Conservation (phyloP, 164 flowering plant species). For the Nymphaea colorata region DNA sequence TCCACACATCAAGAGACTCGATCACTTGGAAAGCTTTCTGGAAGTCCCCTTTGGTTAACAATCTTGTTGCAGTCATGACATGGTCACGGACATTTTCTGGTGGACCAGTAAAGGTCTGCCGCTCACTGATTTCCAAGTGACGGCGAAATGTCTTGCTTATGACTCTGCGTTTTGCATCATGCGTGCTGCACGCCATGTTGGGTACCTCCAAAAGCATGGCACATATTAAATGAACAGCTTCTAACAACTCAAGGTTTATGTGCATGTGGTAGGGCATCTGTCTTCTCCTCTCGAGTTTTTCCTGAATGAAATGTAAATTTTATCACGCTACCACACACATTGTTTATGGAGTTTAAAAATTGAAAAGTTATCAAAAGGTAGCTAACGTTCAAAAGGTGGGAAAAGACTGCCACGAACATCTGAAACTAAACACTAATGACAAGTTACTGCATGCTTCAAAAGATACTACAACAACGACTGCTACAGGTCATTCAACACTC, state of each 20-base stretch:
- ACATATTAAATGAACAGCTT: constrained; percentile 79
- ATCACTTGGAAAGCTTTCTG: constrained; percentile 62
- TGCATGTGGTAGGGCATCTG: constrained; percentile 99
- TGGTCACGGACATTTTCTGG: constrained; percentile 95
- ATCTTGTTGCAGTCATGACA: constrained; percentile 85
- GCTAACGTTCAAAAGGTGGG: too few relatives aligned
- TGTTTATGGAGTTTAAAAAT: too few relatives aligned
- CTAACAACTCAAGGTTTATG: constrained; percentile 89
- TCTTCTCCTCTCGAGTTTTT: constrained; percentile 80
- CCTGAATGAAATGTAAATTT: constrained; percentile 28
- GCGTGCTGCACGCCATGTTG: constrained; percentile 75
- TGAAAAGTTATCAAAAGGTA: too few relatives aligned
- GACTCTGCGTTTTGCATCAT: constrained; percentile 64
- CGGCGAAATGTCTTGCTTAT: constrained; percentile 86
- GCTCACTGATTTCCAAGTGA: constrained; percentile 70
- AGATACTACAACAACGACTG: too few relatives aligned
- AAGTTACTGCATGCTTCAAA: too few relatives aligned
- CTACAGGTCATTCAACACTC: too few relatives aligned
- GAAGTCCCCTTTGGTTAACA: constrained; percentile 67
- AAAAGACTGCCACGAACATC: too few relatives aligned
- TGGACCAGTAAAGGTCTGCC: constrained; percentile 83
- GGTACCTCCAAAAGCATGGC: constrained; percentile 99
- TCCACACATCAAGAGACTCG: constrained; percentile 75
- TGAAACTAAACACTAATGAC: too few relatives aligned
- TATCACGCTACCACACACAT: too few relatives aligned